Base-by-base conservation (phyloP, 495 filamentous ascomycete species). In the Aspergillus mulundensis region DNA sequence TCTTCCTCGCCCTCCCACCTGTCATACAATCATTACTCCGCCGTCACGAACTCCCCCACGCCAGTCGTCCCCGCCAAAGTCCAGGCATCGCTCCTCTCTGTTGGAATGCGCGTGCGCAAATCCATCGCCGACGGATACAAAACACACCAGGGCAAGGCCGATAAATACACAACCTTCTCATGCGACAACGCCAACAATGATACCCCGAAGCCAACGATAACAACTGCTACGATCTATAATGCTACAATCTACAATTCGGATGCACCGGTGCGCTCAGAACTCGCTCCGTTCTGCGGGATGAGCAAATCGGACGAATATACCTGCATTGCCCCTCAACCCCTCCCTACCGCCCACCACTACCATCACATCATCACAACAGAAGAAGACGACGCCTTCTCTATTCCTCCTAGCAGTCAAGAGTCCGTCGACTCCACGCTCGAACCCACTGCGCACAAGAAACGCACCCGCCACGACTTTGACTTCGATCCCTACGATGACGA, bases 71-170 rank as follows among this genome's bases (percentile, higher is more conserved):
- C 90, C 8, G 66, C 72, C 8, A 75, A 74, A 19, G 78, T 95
- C 20, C 89, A 94, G 68, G 76, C 90, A 15, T 86, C 85, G 15
- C 84, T 97, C 14, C 76, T 96, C 4, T 87, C 79, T 56, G 92
- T 97, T 50, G 93, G 93, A 60, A 95, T 96, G 89, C 84, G 91
- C 32, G 81, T 97, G 49, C 87, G 93, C 57, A 96, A 97, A 71
- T 86, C 87, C 10, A 85, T 97, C 3, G 88, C 89, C 0, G 91
- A 96, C 55, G 93, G 93, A 50, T 95, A 96, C 76, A 95, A 93
- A 73, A 93, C 88, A 12, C 64, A 75, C 54, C 58, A 55, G 54
- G 57, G 56, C 24, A 61, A 68, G 62, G 50, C 65, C 48, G 18
- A 66, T 54, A 40, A 40, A 5, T 18, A 40, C n/a, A 40, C 38